Percentiles rank a stretch among this genome's conserved stretches.
These are phyloP conservation scores for Chlorella sorokiniana DNA, from an alignment of 139 green algal species.

Conservation along the genomic window DNA sequence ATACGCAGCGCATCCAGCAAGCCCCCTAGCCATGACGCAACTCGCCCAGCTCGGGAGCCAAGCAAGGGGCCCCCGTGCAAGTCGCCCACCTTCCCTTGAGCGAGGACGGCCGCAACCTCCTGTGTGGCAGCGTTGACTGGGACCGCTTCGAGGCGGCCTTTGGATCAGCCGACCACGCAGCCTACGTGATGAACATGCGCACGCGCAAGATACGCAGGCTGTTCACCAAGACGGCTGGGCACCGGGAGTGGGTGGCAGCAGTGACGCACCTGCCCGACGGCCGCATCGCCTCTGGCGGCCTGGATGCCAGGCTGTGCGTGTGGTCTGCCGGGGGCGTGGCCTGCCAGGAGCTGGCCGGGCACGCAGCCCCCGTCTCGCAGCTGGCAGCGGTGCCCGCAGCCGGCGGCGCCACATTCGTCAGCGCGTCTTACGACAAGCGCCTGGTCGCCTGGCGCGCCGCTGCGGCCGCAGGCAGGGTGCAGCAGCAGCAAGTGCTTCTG, in stretches of 20 bases:
- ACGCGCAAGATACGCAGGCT: conserved; percentile 60
- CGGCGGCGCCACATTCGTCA: conserved; percentile 28
- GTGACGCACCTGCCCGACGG: conserved; percentile 64
- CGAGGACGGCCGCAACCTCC: conserved; percentile 22
- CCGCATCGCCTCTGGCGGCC: conserved; percentile 71
- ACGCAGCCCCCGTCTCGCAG: conserved; percentile 59
- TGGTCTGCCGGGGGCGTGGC: conserved; percentile 54
- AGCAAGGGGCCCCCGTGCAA: not conserved
- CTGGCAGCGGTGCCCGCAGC: conserved; percentile 29
- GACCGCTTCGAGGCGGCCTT: conserved; percentile 54
- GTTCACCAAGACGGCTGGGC: conserved; percentile 74
- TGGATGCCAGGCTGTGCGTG: conserved; percentile 79
- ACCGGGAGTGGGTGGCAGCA: conserved; percentile 80
- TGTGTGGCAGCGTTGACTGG: conserved; percentile 71
- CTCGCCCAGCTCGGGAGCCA: not conserved
- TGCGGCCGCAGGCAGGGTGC: not conserved
- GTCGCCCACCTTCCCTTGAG: not conserved
- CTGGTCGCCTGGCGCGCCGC: conserved; percentile 53
- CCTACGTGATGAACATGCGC: conserved; percentile 68
- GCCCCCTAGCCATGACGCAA: not conserved
- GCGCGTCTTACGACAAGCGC: conserved; percentile 74
- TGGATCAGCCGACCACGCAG: conserved; percentile 75
- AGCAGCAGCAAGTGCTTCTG: conserved; percentile 41
- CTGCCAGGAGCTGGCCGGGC: conserved; percentile 53
- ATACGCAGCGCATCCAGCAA: not conserved